A percentile compares a stretch with the other conserved stretches of the same genome.
Conservation (phyloP, 2,329 filamentous ascomycete genomes). For the Coniochaeta prunicola region DNA sequence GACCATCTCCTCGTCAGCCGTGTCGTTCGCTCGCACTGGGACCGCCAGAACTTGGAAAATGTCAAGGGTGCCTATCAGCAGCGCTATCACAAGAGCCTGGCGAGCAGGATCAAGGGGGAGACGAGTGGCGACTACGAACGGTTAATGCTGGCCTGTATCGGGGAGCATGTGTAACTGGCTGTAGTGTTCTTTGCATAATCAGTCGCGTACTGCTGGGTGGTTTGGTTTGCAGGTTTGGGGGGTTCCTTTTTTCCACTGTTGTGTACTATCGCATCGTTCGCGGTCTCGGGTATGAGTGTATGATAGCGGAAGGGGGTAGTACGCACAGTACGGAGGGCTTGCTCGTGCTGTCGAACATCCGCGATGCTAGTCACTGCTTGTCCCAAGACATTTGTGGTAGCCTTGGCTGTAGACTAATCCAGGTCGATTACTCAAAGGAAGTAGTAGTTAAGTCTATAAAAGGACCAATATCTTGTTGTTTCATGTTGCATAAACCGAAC, state of each 20-base stretch:
- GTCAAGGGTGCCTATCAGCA: constrained; percentile 73
- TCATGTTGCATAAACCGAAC: not conserved
- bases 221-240: not conserved
- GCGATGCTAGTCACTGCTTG: too few species aligned
- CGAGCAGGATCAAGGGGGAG: constrained; percentile 67
- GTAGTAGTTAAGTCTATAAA: not conserved
- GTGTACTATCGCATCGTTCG: not conserved
- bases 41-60: constrained; percentile 63
- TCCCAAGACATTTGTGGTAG: too few species aligned
- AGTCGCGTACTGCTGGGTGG: not conserved
- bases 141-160: constrained; percentile 64
- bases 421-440: too few species aligned
- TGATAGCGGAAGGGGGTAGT: too few species aligned
- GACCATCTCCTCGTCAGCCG: constrained; percentile 71
- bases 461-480: not conserved
- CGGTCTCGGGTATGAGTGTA: not conserved
- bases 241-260: not conserved
- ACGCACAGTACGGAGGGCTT: too few species aligned
- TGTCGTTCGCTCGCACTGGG: constrained; percentile 80
- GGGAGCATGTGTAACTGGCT: constrained; percentile 25
- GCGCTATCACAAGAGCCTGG: constrained; percentile 60
- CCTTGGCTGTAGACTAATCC: too few species aligned
- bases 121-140: constrained; percentile 78
- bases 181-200: not conserved
- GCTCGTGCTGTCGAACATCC: too few species aligned